phyloP scores from a whole-genome alignment of 2,329 filamentous ascomycete genomes.

The Botrytis cinerea region DNA sequence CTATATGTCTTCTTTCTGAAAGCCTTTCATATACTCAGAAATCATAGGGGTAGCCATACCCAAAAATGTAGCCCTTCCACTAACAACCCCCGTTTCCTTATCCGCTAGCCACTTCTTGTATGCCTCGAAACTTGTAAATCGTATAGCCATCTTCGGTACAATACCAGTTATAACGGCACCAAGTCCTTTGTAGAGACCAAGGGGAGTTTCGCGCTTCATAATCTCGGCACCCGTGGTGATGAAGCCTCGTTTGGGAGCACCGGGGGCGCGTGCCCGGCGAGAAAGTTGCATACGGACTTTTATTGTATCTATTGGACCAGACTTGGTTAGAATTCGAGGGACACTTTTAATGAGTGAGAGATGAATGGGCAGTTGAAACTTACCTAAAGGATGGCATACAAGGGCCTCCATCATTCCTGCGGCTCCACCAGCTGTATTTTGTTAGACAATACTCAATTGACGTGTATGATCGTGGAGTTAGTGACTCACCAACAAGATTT shows the following conservation, averaged over 20 bases:
- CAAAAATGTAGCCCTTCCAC: constrained; percentile 70
- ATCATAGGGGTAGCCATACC: constrained; percentile 52
- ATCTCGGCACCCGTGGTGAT: constrained; percentile 83
- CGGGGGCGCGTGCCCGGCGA: constrained; percentile 76
- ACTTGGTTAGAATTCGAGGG: not conserved
- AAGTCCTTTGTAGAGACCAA: constrained; percentile 97
- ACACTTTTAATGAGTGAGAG: not conserved
- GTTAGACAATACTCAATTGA: constrained; percentile 29
- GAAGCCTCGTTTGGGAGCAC: constrained; percentile 83
- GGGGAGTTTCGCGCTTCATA: constrained; percentile 82
- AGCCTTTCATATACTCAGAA: not conserved
- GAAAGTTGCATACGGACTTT: constrained; percentile 99
- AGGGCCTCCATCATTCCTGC: constrained; percentile 99
- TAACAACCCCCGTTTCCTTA: constrained; percentile 65
- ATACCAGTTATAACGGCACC: constrained; percentile 95
- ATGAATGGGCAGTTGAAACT: constrained; percentile 34
- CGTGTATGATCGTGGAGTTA: not conserved
- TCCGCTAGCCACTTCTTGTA: constrained; percentile 86
- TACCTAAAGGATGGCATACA: constrained; percentile 90
- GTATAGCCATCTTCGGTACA: constrained; percentile 98
- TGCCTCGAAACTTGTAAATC: constrained; percentile 94
- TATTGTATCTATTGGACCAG: constrained; percentile 71
- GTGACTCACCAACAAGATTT: constrained; percentile 77
- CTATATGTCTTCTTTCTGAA: not conserved
- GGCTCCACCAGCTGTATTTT: constrained; percentile 76